Conservation (phyloP, 768 basidiomycete species). For the Lanmaoa pseudosensibilis region DNA sequence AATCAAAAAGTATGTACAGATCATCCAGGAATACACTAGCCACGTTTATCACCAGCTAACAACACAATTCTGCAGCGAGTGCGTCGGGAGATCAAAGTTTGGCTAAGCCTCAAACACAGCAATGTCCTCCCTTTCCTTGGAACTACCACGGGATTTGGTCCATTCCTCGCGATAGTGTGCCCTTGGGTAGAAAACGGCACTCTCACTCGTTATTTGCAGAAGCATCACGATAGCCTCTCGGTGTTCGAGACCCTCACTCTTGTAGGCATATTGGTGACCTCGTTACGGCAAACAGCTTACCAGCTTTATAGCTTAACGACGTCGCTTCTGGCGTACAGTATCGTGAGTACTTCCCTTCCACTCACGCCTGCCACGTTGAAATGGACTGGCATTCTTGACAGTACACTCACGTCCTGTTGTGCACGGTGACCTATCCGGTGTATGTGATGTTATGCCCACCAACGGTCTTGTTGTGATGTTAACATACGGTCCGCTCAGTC, state of each 20-base stretch:
- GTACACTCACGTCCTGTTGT: conserved; percentile 5
- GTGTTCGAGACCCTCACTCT: background rate
- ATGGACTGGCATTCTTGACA: background rate
- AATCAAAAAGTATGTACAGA: conserved; percentile 6
- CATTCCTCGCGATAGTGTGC: conserved; percentile 1
- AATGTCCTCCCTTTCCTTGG: background rate
- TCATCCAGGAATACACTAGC: background rate
- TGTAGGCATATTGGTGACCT: background rate
- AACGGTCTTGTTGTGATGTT: background rate
- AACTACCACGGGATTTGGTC: background rate
- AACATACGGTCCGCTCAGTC: background rate
- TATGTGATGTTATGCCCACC: background rate
- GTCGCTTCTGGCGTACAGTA: conserved; percentile 5
- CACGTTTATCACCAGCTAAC: background rate
- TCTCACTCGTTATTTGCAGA: background rate
- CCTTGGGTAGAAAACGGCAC: background rate
- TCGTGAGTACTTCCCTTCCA: background rate
- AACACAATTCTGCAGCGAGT: conserved; percentile 10
- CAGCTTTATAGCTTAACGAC: background rate
- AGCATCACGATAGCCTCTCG: background rate
- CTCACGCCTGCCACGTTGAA: background rate
- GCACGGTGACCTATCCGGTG: conserved; percentile 12
- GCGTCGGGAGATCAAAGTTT: conserved; percentile 3
- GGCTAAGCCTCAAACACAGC: background rate
- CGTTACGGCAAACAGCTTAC: background rate